Conservation (phyloP, 2,329 filamentous ascomycete species). For the Helotiales sp. region DNA sequence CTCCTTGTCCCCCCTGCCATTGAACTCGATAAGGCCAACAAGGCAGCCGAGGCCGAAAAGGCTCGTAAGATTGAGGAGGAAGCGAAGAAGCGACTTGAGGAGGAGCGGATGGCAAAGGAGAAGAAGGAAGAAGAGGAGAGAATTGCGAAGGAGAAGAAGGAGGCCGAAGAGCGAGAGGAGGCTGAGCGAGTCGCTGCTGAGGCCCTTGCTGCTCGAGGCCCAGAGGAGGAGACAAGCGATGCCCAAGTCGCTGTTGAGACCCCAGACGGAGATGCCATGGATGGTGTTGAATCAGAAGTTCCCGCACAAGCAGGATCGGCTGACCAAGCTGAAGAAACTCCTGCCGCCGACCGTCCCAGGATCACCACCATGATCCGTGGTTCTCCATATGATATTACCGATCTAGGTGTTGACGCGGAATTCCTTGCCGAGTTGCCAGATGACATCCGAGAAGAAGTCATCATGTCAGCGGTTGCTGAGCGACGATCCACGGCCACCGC, state of each 20-base stretch:
- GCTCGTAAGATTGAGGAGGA: conserved; percentile 63
- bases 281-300: conserved; percentile 69
- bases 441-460: conserved; percentile 93
- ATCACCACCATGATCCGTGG: conserved; percentile 85
- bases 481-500: conserved; percentile 78
- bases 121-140: conserved; percentile 75
- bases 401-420: conserved; percentile 89
- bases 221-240: conserved; percentile 52
- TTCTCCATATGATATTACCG: conserved; percentile 89
- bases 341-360: conserved; percentile 60
- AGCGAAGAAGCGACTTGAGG: conserved; percentile 65
- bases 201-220: conserved; percentile 54
- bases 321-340: conserved; percentile 46
- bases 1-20: conserved; percentile 83
- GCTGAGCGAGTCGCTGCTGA: conserved; percentile 59
- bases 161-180: conserved; percentile 71
- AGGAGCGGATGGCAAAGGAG: conserved; percentile 69
- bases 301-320: conserved; percentile 41
- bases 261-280: conserved; percentile 58
- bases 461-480: conserved; percentile 86
- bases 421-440: conserved; percentile 98
- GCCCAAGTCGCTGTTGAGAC: conserved; percentile 37
- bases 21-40: conserved; percentile 75
- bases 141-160: conserved; percentile 67
- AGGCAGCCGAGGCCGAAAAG: conserved; percentile 62